Conservation (phyloP, 148 eudicot genomes). For the Nepenthes gracilis region DNA sequence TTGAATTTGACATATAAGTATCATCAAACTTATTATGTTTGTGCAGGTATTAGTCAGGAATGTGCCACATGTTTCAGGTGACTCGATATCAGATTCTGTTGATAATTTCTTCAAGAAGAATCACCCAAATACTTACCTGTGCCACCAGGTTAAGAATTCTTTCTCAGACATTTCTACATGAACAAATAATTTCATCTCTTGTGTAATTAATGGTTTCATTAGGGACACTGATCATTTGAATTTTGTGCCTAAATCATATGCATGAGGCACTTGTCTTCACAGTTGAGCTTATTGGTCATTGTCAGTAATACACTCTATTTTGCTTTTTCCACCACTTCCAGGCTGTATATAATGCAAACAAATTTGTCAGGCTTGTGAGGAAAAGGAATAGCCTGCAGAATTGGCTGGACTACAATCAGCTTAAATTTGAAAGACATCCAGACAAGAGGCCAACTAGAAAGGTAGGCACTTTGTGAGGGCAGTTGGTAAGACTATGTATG, state of each 20-base stretch:
- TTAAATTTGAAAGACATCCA: slow-evolving; percentile 76
- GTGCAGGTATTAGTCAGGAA: slow-evolving; percentile 82
- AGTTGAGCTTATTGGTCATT: background rate
- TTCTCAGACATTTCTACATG: background rate
- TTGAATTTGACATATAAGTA: background rate
- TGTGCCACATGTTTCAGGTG: slow-evolving; percentile 63
- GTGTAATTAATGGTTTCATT: background rate
- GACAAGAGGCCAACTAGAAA: slow-evolving; percentile 65
- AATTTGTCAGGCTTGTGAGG: slow-evolving; percentile 64
- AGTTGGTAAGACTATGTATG: background rate
- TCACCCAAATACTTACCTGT: slow-evolving; percentile 72
- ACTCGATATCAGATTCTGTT: slow-evolving; percentile 71
- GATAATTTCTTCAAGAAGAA: slow-evolving; percentile 72
- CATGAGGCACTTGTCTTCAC: background rate
- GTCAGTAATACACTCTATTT: background rate
- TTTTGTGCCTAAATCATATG: background rate
- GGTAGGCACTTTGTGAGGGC: background rate
- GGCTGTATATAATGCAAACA: slow-evolving; percentile 87
- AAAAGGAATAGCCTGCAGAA: slow-evolving; percentile 57
- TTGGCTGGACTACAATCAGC: slow-evolving; percentile 87
- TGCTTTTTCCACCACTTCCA: slow-evolving; percentile 8
- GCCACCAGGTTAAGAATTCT: slow-evolving; percentile 62
- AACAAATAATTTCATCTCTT: background rate
- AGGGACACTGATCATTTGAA: background rate
- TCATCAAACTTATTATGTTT: background rate